Evolutionary conservation across 176 grass and related monocot genomes (phyloP).

Genomic region (Oryza longistaminata): DNA sequence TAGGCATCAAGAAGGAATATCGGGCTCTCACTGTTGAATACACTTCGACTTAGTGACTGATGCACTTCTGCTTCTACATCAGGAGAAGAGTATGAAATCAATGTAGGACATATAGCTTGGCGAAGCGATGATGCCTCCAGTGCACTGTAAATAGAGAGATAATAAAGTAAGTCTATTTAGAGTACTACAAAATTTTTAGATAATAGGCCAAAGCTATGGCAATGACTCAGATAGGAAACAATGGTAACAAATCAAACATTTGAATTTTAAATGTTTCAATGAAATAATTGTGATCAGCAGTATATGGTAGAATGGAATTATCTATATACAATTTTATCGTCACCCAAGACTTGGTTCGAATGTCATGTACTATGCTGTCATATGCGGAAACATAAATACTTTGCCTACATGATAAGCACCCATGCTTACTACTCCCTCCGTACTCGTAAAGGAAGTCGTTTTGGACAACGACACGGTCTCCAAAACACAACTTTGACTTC

Average conservation of each 20-base stretch:
- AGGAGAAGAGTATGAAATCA: constrained; percentile 75
- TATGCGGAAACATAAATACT: not conserved
- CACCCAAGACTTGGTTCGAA: not conserved
- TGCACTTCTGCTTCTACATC: constrained; percentile 69
- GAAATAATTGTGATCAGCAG: not conserved
- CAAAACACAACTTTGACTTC: too few relatives aligned
- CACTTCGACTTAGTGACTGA: constrained; percentile 65
- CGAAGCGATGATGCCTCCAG: constrained; percentile 72
- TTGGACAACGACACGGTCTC: too few relatives aligned
- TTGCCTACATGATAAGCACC: not conserved
- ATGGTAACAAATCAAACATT: not conserved
- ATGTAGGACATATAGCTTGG: constrained; percentile 75
- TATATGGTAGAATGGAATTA: not conserved
- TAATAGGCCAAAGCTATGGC: not conserved
- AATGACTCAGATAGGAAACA: not conserved
- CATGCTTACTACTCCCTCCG: not conserved
- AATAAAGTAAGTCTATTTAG: constrained; percentile 4
- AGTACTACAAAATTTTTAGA: constrained; percentile 12
- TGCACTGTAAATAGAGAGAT: constrained; percentile 53
- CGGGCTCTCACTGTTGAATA: constrained; percentile 71
- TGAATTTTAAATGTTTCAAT: not conserved
- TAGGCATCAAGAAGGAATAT: constrained; percentile 95
- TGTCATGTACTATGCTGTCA: not conserved
- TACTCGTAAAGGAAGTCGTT: too few relatives aligned
- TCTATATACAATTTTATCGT: not conserved